Base-by-base conservation (phyloP, 768 basidiomycete species). In the Lactifluus pinguis region DNA sequence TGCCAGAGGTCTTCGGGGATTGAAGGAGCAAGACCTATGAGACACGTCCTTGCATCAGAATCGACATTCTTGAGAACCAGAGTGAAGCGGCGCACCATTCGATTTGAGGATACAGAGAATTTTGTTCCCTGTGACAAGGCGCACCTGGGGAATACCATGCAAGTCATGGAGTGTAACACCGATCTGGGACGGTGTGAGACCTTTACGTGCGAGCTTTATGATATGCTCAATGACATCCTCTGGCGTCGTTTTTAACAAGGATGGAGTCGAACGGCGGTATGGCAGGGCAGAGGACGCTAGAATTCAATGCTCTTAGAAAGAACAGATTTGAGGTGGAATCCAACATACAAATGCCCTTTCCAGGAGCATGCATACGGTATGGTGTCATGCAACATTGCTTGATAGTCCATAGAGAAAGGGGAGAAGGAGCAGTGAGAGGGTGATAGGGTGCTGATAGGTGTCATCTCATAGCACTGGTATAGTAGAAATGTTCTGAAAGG, bases 341-440 rank as follows among this genome's bases (percentile, higher is more conserved):
- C 49, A 45, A 60, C 88, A 70, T 76, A 92, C 89, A 91, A 82
- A 98, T 97, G 84, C 95, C 95, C 92, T 98, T 98, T 78, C 93
- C 93, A 77, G 94, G 93, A 85, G 94, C 94, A 85, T 98, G 95
- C 92, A 97, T 94, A 74, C 94, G 92, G n/a, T n/a, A n/a, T n/a
- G n/a, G n/a, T n/a, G n/a, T n/a, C n/a, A n/a, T n/a, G n/a, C n/a
- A n/a, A n/a, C n/a, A n/a, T n/a, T n/a, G n/a, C n/a, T n/a, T n/a
- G n/a, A n/a, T n/a, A n/a, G n/a, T n/a, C n/a, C n/a, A n/a, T n/a
- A n/a, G n/a, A n/a, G n/a, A n/a, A n/a, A n/a, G n/a, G n/a, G n/a
- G n/a, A n/a, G n/a, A n/a, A n/a, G n/a, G n/a, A n/a, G n/a, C n/a
- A n/a, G n/a, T n/a, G n/a, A n/a, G n/a, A n/a, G n/a, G n/a, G n/a